Conservation (phyloP, 2,329 filamentous ascomycete genomes). For the Penicillium sumatraense region DNA sequence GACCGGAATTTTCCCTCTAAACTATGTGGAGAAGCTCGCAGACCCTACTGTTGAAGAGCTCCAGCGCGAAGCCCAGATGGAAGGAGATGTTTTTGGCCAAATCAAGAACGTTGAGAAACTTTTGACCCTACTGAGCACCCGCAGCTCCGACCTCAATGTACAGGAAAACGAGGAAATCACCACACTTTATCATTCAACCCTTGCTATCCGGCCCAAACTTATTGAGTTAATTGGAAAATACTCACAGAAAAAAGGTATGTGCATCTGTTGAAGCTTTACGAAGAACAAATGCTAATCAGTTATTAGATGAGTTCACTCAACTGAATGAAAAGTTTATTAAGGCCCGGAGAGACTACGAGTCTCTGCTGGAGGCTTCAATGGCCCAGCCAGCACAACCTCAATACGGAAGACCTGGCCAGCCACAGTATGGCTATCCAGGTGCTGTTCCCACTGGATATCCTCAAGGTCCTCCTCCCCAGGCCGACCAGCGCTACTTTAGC, state of each 20-base stretch:
- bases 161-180: constrained; percentile 98
- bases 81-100: constrained; percentile 76
- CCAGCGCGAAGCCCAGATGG: constrained; percentile 94
- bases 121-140: constrained; percentile 87
- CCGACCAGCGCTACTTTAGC: constrained; percentile 72
- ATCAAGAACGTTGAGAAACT: constrained; percentile 81
- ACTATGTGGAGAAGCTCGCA: constrained; percentile 96
- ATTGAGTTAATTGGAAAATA: constrained; percentile 99
- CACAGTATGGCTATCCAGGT: constrained; percentile 40
- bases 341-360: constrained; percentile 93
- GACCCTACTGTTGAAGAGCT: constrained; percentile 94
- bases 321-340: constrained; percentile 99
- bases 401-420: constrained; percentile 66
- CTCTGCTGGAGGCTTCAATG: constrained; percentile 95
- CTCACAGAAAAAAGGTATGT: constrained; percentile 92
- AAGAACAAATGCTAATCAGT: constrained; percentile 17
- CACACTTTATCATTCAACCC: constrained; percentile 83
- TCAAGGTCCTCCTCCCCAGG: constrained; percentile 45
- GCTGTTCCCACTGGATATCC: constrained; percentile 38
- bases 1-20: constrained; percentile 96
- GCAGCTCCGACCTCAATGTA: constrained; percentile 75
- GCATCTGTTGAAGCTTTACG: neutral
- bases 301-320: constrained; percentile 91
- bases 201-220: constrained; percentile 92
- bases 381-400: constrained; percentile 81